Evolutionary conservation across 2,329 filamentous ascomycete species (phyloP).

Genomic region (Verticillium tricorpus): DNA sequence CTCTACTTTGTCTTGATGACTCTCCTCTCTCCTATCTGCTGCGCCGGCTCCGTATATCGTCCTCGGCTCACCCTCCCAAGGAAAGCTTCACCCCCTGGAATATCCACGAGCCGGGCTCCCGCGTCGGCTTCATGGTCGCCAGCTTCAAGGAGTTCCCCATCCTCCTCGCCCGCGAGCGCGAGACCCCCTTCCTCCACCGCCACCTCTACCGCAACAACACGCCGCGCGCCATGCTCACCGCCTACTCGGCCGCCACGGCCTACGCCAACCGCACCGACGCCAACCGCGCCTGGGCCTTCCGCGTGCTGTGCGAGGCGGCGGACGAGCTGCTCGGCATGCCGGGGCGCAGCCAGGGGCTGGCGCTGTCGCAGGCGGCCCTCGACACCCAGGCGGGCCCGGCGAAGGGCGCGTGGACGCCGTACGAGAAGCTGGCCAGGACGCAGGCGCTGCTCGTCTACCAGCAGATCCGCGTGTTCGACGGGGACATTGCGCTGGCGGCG

Average conservation of each 20-base stretch:
- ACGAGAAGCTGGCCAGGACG: slow-evolving; percentile 36
- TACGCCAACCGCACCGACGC: slow-evolving; percentile 30
- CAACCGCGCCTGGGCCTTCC: slow-evolving; percentile 34
- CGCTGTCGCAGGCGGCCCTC: neutral
- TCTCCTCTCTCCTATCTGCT: too few species aligned
- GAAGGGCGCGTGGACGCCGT: slow-evolving; percentile 13
- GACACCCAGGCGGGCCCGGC: neutral
- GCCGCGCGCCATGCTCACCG: slow-evolving; percentile 33
- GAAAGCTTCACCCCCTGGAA: slow-evolving; percentile 14
- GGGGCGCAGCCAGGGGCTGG: slow-evolving; percentile 22
- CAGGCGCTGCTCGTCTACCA: slow-evolving; percentile 38
- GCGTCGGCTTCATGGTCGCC: slow-evolving; percentile 29
- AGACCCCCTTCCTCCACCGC: slow-evolving; percentile 37
- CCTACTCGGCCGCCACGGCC: slow-evolving; percentile 33
- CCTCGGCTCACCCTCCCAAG: neutral
- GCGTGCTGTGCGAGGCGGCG: slow-evolving; percentile 31
- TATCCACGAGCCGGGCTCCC: slow-evolving; percentile 29
- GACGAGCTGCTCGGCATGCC: slow-evolving; percentile 25
- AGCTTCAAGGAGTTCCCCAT: slow-evolving; percentile 25
- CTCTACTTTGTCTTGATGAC: neutral
- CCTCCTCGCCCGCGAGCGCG: slow-evolving; percentile 28
- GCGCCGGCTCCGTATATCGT: neutral
- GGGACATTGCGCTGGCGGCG: slow-evolving; percentile 33
- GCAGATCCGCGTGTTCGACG: slow-evolving; percentile 38
- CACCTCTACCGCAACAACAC: slow-evolving; percentile 34